Percentiles rank a stretch among this genome's conserved stretches.
phyloP scores from a whole-genome alignment of 73 alveolate genomes.

The Paramecium octaurelia region DNA sequence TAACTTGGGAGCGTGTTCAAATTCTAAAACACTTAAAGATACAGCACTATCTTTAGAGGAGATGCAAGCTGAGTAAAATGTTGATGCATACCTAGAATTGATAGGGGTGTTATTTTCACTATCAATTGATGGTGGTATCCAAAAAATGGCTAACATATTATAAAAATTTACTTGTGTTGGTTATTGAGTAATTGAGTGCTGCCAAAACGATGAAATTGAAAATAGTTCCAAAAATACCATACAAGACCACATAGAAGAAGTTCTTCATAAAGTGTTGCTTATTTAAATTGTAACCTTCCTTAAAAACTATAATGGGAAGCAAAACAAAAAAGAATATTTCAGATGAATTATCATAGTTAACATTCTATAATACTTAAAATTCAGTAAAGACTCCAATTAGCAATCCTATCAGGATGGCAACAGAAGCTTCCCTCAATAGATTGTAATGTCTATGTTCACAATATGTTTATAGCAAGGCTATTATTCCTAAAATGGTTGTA shows the following conservation, averaged over 20 bases:
- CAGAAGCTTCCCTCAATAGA: slow-evolving; percentile 11
- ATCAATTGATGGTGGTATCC: not conserved
- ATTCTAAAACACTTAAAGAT: slow-evolving; percentile 82
- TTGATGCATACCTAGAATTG: not conserved
- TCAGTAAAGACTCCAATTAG: not conserved
- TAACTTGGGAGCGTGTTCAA: slow-evolving; percentile 83
- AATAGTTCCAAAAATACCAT: slow-evolving; percentile 96
- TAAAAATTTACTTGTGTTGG: not conserved
- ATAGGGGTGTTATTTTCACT: not conserved
- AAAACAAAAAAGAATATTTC: slow-evolving; percentile 87
- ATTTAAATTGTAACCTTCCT: slow-evolving; percentile 93
- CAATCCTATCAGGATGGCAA: not conserved
- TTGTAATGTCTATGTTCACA: not conserved
- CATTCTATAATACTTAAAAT: not conserved
- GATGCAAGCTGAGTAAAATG: slow-evolving; percentile 82
- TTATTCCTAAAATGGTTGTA: not conserved
- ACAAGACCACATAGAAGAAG: slow-evolving; percentile 82
- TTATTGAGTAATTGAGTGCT: slow-evolving; percentile 69
- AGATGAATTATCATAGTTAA: slow-evolving; percentile 58
- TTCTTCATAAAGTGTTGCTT: slow-evolving; percentile 83
- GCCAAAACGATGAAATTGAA: slow-evolving; percentile 85
- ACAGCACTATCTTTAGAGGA: slow-evolving; percentile 93
- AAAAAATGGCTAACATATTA: not conserved
- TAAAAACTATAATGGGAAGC: slow-evolving; percentile 94
- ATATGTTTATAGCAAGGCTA: not conserved